Evolutionary conservation across 2,329 filamentous ascomycete genomes (phyloP).

Genomic region (Drechslerella dactyloides): DNA sequence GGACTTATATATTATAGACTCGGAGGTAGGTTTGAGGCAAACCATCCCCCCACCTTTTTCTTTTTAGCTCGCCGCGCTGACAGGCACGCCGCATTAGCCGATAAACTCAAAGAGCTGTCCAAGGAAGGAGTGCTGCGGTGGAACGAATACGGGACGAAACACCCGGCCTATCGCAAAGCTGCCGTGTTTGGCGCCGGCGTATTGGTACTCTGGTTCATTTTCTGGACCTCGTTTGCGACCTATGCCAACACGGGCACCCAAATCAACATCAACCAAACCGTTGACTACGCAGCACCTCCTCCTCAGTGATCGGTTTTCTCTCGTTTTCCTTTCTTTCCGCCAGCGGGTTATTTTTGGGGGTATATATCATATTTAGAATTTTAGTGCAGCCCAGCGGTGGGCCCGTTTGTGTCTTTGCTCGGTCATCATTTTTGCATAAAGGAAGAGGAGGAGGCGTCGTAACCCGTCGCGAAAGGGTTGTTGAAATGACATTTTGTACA

Average conservation of each 20-base stretch:
- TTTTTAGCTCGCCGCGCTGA: slow-evolving; percentile 3
- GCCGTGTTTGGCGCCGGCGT: slow-evolving; percentile 38
- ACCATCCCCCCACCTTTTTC: neutral
- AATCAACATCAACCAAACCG: slow-evolving; percentile 13
- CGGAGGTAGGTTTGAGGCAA: slow-evolving; percentile 60
- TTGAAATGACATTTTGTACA: too few species aligned
- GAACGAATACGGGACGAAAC: slow-evolving; percentile 52
- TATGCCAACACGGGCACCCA: neutral
- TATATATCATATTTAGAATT: too few species aligned
- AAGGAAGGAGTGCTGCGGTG: slow-evolving; percentile 51
- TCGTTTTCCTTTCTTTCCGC: neutral
- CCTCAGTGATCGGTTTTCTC: neutral
- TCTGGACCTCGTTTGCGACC: slow-evolving; percentile 23
- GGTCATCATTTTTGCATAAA: too few species aligned
- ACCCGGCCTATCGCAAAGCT: slow-evolving; percentile 51
- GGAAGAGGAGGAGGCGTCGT: too few species aligned
- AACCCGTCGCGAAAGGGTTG: too few species aligned
- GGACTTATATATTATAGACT: slow-evolving; percentile 89
- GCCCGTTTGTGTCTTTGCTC: too few species aligned
- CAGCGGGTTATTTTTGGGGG: neutral
- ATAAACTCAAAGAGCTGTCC: slow-evolving; percentile 72
- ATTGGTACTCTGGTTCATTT: slow-evolving; percentile 47
- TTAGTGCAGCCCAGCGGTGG: too few species aligned
- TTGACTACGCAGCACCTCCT: neutral
- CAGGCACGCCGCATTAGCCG: slow-evolving; percentile 57